Base-by-base conservation (phyloP, 106 monocot genomes). In the Allium cepa region DNA sequence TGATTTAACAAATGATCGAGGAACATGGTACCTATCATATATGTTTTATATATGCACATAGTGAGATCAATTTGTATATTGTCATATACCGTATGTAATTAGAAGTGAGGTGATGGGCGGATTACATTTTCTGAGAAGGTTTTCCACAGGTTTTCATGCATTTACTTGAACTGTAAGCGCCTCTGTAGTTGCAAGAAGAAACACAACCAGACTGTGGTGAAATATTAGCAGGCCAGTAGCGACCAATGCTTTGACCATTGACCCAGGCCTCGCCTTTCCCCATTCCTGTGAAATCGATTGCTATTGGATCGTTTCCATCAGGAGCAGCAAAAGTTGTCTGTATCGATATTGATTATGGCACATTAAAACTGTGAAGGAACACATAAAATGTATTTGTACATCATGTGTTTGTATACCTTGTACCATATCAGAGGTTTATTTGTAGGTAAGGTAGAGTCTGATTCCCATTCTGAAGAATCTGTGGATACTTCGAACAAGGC, bases 221-320 rank as follows among this genome's bases (percentile, higher is more conserved):
- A 22, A 79, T 7, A 66, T 85, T 76, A 63, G 79, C 76, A 8
- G 93, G 93, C 99, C 99, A 99, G 57, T 83, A 99, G 11, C 99
- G 87, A 0, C 99, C 99, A 11, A 99, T 93, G 73, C 87, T 93
- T 71, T 93, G 78, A 10, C 90, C 93, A 17, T 99, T 99, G 50
- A 99, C 84, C 97, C 85, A 89, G 8, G 85, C 85, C 3, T 60
- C 49, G 13, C 89, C 89, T 66, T 85, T 90, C 0, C 79, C 77
- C 72, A 90, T 64, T 11, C 85, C 89, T 3, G 67, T 50, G 49
- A 82, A 69, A 70, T 90, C 85, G 7, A 90, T 81, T 15, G 80
- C 93, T 47, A 93, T 66, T 2, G 99, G 99, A 72, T 81, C 80
- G 46, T 81, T 83, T 27, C 90, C 93, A 28, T 69, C 77, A 10